Evolutionary conservation across 1,139 yeast genomes (phyloP), one percentile per base, ranked within the genome.

Genomic region (Kazachstania sp.): DNA sequence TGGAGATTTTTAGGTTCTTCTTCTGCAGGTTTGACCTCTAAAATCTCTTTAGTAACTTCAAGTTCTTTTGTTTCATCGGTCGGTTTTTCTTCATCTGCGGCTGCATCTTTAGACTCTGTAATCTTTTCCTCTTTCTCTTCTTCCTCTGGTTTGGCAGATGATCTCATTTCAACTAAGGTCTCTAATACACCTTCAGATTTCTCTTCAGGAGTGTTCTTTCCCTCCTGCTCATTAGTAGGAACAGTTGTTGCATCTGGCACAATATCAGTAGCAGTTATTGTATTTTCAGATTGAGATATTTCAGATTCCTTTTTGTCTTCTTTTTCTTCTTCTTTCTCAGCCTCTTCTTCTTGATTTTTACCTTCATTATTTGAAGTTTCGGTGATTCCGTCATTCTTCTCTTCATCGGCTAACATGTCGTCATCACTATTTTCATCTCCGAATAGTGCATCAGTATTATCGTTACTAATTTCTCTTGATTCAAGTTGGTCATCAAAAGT

Each of bases 391-490:
- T 38, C 32, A 16, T 38, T 26, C 30, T 38, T 30, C 9, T 38
- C 32, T 7, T 38, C 41, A 18, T 20, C 39, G 12, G 29, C 29
- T 13, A 30, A 8, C 41, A 37, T 37, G 30, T 38, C 42, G 13
- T 39, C 42, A 30, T 39, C 42, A 15, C 42, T 39, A 30, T 39
- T 29, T 4, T 39, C 42, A 9, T 39, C 42, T 4, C 42, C 42
- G 15, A 39, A 39, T 39, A 39, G 16, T 7, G 35, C 54, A 38
- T 45, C 49, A 23, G 45, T 51, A n/a, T 42, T 49, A n/a, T 42
- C 47, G 32, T 47, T 45, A 20, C 43, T 31, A 37, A 41, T 38
- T 18, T 39, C 42, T 13, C 16, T n/a, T 6, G 42, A 11, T n/a
- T 15, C 29, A 6, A 13, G n/a, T 16, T 23, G 32, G 15, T 30